Evolutionary conservation across 805 yeast genomes (phyloP), one percentile per base, ranked within the genome.

Genomic region (Barnettozyma pratensis): DNA sequence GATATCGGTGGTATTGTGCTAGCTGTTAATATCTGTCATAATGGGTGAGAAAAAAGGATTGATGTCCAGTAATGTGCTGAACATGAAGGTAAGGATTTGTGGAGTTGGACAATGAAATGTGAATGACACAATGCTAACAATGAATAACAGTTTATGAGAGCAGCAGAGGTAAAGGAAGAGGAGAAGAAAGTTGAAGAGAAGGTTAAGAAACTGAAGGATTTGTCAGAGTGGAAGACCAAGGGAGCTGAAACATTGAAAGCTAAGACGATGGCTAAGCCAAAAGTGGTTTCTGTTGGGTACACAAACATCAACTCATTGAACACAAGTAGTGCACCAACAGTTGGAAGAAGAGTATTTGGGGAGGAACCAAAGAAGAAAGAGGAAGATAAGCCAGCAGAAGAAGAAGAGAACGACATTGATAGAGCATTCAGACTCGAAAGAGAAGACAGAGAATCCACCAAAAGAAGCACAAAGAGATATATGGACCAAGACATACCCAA

Each of bases 1-100:
- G 34, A 14, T 31, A n/a, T 29, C 3, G 26, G 40, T 19, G 19
- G 19, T 19, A 19, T 19, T 19, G 19, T 19, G 19, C 2, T 19
- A 19, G 19, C 19, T 19, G 32, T 42, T 32, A 30, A 26, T 31
- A 31, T 31, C 34, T n/a, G 36, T 8, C 11, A 31, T 11, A 31
- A 50, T 50, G 53, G 41, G 47, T 28, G 44, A 40, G n/a, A 50
- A 45, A 28, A 52, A 50, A 28, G 53, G 54, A 7, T 63, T 65
- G 42, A 67, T 81, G 49, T 85, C 94, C 29, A 78, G 79, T 58
- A 76, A 89, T 58, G 87, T 88, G 58, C 71, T 84, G 81, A 85
- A 83, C 76, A 88, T 88, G 96, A 88, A 57, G 31, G 58, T 55
- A 32, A 6, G 56, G 39, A 3, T 2, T 31, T 8, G 45, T 42